Evolutionary conservation across 2,329 filamentous ascomycete species (phyloP).

Genomic region (Thelonectria olida): DNA sequence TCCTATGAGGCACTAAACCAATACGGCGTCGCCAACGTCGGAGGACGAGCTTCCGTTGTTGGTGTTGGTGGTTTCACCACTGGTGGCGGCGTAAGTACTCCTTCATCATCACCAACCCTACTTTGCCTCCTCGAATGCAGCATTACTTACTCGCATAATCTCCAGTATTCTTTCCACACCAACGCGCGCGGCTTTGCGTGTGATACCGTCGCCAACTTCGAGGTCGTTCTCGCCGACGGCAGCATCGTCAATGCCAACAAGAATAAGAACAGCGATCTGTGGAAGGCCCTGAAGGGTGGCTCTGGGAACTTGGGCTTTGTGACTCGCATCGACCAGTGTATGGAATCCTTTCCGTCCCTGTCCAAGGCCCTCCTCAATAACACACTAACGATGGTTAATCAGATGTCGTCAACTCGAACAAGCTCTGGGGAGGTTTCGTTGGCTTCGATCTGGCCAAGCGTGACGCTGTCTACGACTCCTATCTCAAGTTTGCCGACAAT

Average conservation of each 20-base stretch:
- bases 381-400: not conserved
- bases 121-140: not conserved
- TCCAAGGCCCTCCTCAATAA: no score
- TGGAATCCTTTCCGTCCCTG: not conserved
- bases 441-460: constrained; percentile 35
- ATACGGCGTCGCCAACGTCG: constrained; percentile 51
- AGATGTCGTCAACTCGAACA: constrained; percentile 30
- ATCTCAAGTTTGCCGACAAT: constrained; percentile 41
- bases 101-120: not conserved
- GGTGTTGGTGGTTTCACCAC: constrained; percentile 43
- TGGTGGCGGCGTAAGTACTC: constrained; percentile 34
- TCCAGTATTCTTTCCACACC: constrained; percentile 43
- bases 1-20: constrained; percentile 39
- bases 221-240: constrained; percentile 55
- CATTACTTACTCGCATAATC: not conserved
- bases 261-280: constrained; percentile 51
- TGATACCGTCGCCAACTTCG: constrained; percentile 51
- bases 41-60: constrained; percentile 51
- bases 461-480: constrained; percentile 39
- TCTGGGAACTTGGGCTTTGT: constrained; percentile 56
- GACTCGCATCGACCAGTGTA: constrained; percentile 37
- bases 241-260: constrained; percentile 52
- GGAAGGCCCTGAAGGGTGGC: constrained; percentile 57
- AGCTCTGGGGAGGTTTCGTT: constrained; percentile 43
- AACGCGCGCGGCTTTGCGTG: constrained; percentile 50